Percentiles rank a stretch among this genome's conserved stretches.
Conservation (phyloP, 306 rosid genomes). For the Coriaria nepalensis region DNA sequence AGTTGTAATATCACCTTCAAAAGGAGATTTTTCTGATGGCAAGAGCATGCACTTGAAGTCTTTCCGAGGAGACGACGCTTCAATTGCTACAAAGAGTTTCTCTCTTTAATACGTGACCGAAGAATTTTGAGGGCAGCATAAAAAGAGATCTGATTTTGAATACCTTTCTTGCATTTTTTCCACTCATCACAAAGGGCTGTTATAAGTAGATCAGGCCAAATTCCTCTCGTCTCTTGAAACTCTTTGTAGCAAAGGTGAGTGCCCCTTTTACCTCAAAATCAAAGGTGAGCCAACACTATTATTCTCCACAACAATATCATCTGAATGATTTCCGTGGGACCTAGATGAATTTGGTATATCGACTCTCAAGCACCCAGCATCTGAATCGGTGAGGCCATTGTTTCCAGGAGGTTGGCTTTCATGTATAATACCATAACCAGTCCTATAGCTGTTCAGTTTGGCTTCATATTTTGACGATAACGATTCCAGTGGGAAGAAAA, state of each 20-base stretch:
- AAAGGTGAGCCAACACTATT: slow-evolving; percentile 30
- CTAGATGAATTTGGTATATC: slow-evolving; percentile 23
- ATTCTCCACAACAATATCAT: slow-evolving; percentile 20
- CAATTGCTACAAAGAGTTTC: slow-evolving; percentile 53
- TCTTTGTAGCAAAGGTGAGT: too few species aligned
- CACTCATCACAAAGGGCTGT: slow-evolving; percentile 65
- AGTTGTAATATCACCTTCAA: slow-evolving; percentile 32
- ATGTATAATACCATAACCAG: slow-evolving; percentile 25
- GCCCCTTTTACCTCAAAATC: slow-evolving; percentile 49
- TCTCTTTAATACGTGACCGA: slow-evolving; percentile 15
- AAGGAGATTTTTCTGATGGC: slow-evolving; percentile 30
- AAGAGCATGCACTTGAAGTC: slow-evolving; percentile 52
- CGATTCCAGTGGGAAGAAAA: slow-evolving; percentile 56
- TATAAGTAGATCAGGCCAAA: slow-evolving; percentile 71
- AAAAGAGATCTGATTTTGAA: slow-evolving; percentile 8
- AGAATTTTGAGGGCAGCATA: not conserved
- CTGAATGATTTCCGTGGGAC: slow-evolving; percentile 33
- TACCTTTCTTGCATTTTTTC: slow-evolving; percentile 89
- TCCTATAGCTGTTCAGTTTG: slow-evolving; percentile 35
- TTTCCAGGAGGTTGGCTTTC: slow-evolving; percentile 27
- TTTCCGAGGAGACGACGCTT: slow-evolving; percentile 71
- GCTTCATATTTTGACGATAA: slow-evolving; percentile 32
- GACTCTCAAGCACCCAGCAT: slow-evolving; percentile 20
- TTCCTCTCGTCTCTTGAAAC: slow-evolving; percentile 67
- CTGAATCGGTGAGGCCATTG: slow-evolving; percentile 18